A percentile compares a stretch with the other conserved stretches of the same genome.
Evolutionary conservation across 352 stramenopile species (phyloP).

Genomic region (Globisporangium spinosum): DNA sequence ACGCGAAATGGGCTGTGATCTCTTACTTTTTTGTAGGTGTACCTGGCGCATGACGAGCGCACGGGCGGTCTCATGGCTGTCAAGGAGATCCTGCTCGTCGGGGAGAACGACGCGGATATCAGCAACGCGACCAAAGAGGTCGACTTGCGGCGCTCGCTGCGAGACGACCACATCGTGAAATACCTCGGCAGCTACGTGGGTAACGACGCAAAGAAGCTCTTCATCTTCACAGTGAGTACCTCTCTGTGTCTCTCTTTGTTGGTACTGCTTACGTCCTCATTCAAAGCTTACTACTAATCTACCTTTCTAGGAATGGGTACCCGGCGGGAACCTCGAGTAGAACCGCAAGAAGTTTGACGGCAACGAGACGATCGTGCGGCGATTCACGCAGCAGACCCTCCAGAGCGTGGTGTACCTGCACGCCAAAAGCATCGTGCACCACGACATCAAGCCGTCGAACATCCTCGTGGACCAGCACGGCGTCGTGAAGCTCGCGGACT

Average conservation of each 20-base stretch:
- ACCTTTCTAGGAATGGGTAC: slow-evolving; percentile 69
- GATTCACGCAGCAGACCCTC: slow-evolving; percentile 85
- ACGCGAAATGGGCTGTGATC: not conserved
- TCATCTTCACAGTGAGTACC: slow-evolving; percentile 75
- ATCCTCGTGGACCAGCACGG: slow-evolving; percentile 94
- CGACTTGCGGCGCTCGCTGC: slow-evolving; percentile 80
- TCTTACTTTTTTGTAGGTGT: slow-evolving; percentile 42
- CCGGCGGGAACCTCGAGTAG: slow-evolving; percentile 75
- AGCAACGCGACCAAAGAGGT: slow-evolving; percentile 67
- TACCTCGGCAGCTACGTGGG: slow-evolving; percentile 89
- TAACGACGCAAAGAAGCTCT: slow-evolving; percentile 54
- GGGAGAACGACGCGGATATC: slow-evolving; percentile 39
- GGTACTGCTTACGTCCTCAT: not conserved
- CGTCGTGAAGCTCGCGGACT: slow-evolving; percentile 93
- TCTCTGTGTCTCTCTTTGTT: not conserved
- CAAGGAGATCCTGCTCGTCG: slow-evolving; percentile 52
- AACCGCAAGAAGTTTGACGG: slow-evolving; percentile 81
- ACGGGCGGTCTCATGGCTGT: slow-evolving; percentile 87
- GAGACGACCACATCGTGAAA: slow-evolving; percentile 90
- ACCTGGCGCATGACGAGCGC: slow-evolving; percentile 88
- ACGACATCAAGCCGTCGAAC: slow-evolving; percentile 90
- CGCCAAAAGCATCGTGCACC: slow-evolving; percentile 68
- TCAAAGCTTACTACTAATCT: not conserved
- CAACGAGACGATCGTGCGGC: slow-evolving; percentile 62
- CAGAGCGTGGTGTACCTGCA: slow-evolving; percentile 87